These are phyloP conservation scores for Acer campestre DNA, from an alignment of 345 rosid species.

Conservation along the genomic window DNA sequence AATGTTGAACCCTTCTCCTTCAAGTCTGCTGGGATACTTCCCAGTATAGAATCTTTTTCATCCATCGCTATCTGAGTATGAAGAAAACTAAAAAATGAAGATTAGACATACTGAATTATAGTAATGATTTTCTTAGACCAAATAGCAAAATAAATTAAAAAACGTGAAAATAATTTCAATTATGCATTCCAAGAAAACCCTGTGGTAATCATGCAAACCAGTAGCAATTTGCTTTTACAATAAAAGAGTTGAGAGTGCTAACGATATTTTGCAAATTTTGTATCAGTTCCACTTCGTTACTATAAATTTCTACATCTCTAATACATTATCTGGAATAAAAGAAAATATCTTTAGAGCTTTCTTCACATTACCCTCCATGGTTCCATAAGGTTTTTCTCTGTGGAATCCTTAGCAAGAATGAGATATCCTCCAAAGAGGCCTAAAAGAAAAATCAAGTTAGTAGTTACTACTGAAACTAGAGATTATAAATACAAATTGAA, in stretches of 20 bases:
- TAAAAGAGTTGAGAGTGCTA: too few species aligned
- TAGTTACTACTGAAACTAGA: conserved; percentile 12
- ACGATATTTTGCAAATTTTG: not conserved
- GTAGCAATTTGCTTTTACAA: not conserved
- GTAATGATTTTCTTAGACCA: not conserved
- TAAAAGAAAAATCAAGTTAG: conserved; percentile 32
- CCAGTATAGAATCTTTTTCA: conserved; percentile 71
- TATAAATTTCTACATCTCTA: not conserved
- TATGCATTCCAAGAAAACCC: not conserved
- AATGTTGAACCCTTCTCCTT: conserved; percentile 69
- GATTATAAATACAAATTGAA: conserved; percentile 1
- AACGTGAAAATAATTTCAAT: not conserved
- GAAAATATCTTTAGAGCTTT: conserved; percentile 75
- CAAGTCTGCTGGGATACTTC: conserved; percentile 72
- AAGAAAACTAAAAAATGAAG: not conserved
- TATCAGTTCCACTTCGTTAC: too few species aligned
- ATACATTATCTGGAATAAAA: not conserved
- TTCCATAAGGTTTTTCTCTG: conserved; percentile 94
- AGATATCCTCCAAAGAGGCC: conserved; percentile 88
- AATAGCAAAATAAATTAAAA: not conserved
- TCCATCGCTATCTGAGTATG: conserved; percentile 69
- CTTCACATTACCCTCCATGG: conserved; percentile 94
- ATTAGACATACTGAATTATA: not conserved
- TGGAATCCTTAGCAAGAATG: conserved; percentile 88
- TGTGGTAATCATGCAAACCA: not conserved